A percentile compares a stretch with the other conserved stretches of the same genome.
Conservation (phyloP, 129 eudicot genomes). For the Lactuca saligna region DNA sequence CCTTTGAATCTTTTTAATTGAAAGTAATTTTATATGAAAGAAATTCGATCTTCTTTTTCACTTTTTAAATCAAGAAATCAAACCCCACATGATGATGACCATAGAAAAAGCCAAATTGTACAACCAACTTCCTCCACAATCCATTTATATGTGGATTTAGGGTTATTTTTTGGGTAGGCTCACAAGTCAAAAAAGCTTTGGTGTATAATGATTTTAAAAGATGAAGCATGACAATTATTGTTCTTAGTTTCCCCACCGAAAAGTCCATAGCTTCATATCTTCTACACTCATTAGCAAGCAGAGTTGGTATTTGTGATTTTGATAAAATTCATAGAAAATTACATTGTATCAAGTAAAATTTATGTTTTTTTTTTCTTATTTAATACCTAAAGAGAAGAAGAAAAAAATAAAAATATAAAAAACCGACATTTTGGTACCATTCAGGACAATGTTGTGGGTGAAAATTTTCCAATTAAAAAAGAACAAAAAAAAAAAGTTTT, state of each 20-base stretch:
- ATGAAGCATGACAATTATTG: conserved; percentile 34
- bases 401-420: too few species aligned
- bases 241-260: conserved; percentile 38
- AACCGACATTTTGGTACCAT: background rate
- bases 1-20: conserved; percentile 22
- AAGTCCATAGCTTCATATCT: conserved; percentile 33
- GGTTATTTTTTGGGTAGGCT: conserved; percentile 24
- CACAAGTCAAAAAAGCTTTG: conserved; percentile 37
- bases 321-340: background rate
- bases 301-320: conserved; percentile 2
- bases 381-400: too few species aligned
- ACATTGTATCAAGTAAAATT: background rate
- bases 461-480: background rate
- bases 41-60: conserved; percentile 24
- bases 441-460: conserved; percentile 4
- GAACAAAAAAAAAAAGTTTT: background rate
- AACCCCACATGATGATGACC: conserved; percentile 39
- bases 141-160: conserved; percentile 23
- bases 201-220: conserved; percentile 34
- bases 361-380: too few species aligned
- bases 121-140: conserved; percentile 37
- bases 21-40: conserved; percentile 1
- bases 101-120: conserved; percentile 35
- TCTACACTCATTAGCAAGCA: conserved; percentile 34
- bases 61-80: conserved; percentile 31